Conservation (phyloP, 2,329 filamentous ascomycete species). For the Cladosporium oxysporum region DNA sequence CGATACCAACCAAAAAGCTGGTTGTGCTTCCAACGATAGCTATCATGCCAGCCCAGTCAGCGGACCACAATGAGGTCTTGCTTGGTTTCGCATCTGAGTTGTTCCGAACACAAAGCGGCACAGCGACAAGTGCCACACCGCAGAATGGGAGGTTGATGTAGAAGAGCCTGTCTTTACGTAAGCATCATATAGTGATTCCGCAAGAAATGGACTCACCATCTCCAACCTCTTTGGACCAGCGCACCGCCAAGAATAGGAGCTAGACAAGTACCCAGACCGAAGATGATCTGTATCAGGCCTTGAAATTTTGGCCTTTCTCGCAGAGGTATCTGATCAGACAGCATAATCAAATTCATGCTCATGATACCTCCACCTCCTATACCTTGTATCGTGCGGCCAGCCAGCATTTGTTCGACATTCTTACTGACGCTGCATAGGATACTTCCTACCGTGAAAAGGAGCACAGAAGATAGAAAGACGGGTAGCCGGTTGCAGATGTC, state of each 20-base stretch:
- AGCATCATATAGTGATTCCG: background rate
- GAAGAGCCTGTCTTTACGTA: conserved; percentile 33
- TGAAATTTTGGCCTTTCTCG: conserved; percentile 28
- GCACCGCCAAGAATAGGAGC: conserved; percentile 39
- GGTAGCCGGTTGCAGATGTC: conserved; percentile 53
- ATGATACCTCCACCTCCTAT: conserved; percentile 50
- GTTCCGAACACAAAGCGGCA: conserved; percentile 42
- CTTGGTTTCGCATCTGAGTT: too few relatives aligned
- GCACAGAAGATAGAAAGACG: conserved; percentile 45
- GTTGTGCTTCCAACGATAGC: too few relatives aligned
- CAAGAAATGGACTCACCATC: conserved; percentile 32
- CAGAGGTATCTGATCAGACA: conserved; percentile 43
- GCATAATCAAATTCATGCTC: conserved; percentile 45
- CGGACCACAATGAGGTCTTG: too few relatives aligned
- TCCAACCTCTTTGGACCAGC: conserved; percentile 27
- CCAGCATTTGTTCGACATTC: conserved; percentile 41
- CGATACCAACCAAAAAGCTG: too few relatives aligned
- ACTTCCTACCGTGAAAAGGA: conserved; percentile 51
- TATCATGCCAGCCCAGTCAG: too few relatives aligned
- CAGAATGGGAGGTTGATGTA: conserved; percentile 44
- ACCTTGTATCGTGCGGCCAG: conserved; percentile 49
- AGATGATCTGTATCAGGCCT: conserved; percentile 30
- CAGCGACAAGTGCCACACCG: conserved; percentile 34
- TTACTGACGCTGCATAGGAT: conserved; percentile 45
- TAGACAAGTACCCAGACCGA: conserved; percentile 38